Percentiles rank a stretch among this genome's conserved stretches.
phyloP scores from a whole-genome alignment of 2,329 filamentous ascomycete genomes.

The Dactylonectria macrodidyma region DNA sequence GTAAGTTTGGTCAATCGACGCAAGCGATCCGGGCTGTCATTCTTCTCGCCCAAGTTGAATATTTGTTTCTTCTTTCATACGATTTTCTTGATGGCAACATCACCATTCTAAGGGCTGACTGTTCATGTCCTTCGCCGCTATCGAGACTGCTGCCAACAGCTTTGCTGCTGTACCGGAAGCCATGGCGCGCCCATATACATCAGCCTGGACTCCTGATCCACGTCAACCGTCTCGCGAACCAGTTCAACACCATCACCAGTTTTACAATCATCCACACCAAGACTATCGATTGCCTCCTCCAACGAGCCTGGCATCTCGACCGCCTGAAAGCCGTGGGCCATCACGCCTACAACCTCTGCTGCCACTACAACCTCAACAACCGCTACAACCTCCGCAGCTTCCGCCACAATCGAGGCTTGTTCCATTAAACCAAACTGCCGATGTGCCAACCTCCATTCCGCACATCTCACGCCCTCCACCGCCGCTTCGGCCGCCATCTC shows the following conservation, averaged over 20 bases:
- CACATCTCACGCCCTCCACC: slow-evolving; percentile 39
- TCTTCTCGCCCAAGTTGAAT: slow-evolving; percentile 35
- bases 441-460: slow-evolving; percentile 31
- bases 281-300: slow-evolving; percentile 47
- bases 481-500: slow-evolving; percentile 25
- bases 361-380: no score
- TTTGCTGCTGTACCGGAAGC: slow-evolving; percentile 37
- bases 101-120: slow-evolving; percentile 27
- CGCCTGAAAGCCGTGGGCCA: slow-evolving; percentile 31
- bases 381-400: slow-evolving; percentile 30
- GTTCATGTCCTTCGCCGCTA: slow-evolving; percentile 41
- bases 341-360: slow-evolving; percentile 29
- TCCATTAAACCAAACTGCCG: slow-evolving; percentile 34
- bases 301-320: slow-evolving; percentile 40
- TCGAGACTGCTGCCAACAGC: slow-evolving; percentile 36
- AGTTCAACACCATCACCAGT: slow-evolving; percentile 43
- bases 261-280: slow-evolving; percentile 47
- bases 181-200: slow-evolving; percentile 45
- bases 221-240: slow-evolving; percentile 36
- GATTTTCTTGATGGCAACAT: slow-evolving; percentile 31
- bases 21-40: slow-evolving; percentile 42
- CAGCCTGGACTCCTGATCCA: slow-evolving; percentile 41
- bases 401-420: slow-evolving; percentile 28
- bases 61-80: slow-evolving; percentile 33
- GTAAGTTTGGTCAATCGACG: slow-evolving; percentile 46